Conservation (phyloP, 2,329 filamentous ascomycete species). For the Penicillium palitans region DNA sequence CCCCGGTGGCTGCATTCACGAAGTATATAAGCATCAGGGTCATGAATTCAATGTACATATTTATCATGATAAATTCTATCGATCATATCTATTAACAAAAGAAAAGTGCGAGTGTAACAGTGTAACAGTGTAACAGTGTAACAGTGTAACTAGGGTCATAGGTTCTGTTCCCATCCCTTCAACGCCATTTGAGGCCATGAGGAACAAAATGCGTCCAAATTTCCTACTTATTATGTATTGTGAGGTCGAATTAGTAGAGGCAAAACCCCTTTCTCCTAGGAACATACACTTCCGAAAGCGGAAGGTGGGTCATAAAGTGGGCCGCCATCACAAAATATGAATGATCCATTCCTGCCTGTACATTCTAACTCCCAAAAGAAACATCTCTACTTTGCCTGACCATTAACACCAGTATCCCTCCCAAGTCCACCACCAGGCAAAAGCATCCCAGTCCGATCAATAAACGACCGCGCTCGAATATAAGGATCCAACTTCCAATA, state of each 20-base stretch:
- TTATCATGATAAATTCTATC: not conserved
- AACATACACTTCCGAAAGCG: not conserved
- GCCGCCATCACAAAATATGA: not conserved
- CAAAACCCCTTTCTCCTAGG: too few relatives aligned
- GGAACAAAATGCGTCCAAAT: too few relatives aligned
- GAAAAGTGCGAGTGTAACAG: too few relatives aligned
- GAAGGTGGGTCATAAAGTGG: not conserved
- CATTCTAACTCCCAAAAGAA: not conserved
- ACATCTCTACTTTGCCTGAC: not conserved
- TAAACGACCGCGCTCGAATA: constrained; percentile 72
- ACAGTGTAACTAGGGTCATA: too few relatives aligned
- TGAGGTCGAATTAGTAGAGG: too few relatives aligned
- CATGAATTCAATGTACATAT: constrained; percentile 2
- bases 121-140: too few relatives aligned
- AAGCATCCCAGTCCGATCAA: constrained; percentile 76
- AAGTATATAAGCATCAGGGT: not conserved
- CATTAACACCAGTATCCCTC: not conserved
- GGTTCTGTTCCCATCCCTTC: too few relatives aligned
- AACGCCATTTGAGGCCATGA: too few relatives aligned
- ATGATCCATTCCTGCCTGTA: not conserved
- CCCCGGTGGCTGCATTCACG: not conserved
- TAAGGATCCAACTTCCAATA: constrained; percentile 91
- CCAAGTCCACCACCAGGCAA: constrained; percentile 53
- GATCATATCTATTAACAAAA: not conserved
- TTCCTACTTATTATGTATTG: too few relatives aligned